Percentiles rank a stretch among this genome's conserved stretches.
Conservation (phyloP, 2,329 filamentous ascomycete species). For the Xylariomycetidae sp. region DNA sequence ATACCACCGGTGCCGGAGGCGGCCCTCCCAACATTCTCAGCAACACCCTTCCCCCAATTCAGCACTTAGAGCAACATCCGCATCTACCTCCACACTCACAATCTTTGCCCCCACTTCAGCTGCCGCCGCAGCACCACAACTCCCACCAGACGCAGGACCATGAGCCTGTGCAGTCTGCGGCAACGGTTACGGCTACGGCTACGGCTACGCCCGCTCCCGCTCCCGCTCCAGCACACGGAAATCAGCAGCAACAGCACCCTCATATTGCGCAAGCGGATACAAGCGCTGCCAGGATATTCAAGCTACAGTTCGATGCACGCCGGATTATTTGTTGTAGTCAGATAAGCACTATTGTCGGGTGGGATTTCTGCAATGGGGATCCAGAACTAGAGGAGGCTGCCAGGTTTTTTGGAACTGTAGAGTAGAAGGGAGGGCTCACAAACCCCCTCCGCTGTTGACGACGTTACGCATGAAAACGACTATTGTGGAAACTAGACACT, state of each 20-base stretch:
- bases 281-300: conserved; percentile 71
- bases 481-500: conserved; percentile 10
- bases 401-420: conserved; percentile 68
- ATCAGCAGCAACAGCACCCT: conserved; percentile 34
- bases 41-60: too few species aligned
- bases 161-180: too few species aligned
- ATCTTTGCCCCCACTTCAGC: too few species aligned
- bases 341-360: conserved; percentile 86
- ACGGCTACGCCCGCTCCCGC: conserved; percentile 2
- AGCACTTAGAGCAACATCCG: conserved; percentile 11
- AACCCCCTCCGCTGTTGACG: not conserved
- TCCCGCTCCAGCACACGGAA: conserved; percentile 2
- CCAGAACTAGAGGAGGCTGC: conserved; percentile 72
- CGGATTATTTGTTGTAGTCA: conserved; percentile 94
- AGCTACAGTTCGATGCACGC: conserved; percentile 90
- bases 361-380: conserved; percentile 94
- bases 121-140: conserved; percentile 2
- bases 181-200: conserved; percentile 13
- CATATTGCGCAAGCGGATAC: conserved; percentile 42
- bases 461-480: not conserved
- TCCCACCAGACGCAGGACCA: not conserved
- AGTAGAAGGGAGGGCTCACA: conserved; percentile 35
- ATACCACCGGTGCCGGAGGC: not conserved
- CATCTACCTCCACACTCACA: conserved; percentile 1
- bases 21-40: too few species aligned